These are phyloP conservation scores for Graphiopsis chlorocephala DNA, from an alignment of 2,329 filamentous ascomycete species.

Conservation along the genomic window DNA sequence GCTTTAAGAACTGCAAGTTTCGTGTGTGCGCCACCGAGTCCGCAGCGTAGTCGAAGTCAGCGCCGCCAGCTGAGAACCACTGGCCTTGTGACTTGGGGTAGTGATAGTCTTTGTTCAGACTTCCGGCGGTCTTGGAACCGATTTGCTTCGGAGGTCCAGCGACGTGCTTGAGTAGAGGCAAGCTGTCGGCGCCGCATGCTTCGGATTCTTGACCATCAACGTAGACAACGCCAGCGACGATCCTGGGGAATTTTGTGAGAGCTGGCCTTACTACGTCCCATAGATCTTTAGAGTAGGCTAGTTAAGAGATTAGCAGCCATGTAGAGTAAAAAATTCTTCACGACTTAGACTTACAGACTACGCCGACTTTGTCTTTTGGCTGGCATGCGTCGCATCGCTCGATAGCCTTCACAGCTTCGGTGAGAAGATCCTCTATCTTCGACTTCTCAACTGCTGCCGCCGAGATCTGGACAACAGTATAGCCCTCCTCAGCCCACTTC, in stretches of 20 bases:
- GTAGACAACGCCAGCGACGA: slow-evolving; percentile 37
- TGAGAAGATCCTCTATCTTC: slow-evolving; percentile 1
- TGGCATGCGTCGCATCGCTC: slow-evolving; percentile 33
- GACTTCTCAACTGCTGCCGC: slow-evolving; percentile 22
- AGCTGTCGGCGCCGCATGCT: slow-evolving; percentile 19
- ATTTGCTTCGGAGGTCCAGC: slow-evolving; percentile 23
- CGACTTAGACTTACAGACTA: slow-evolving; percentile 31
- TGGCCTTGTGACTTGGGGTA: slow-evolving; percentile 47
- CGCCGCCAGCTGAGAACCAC: slow-evolving; percentile 35
- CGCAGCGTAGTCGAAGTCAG: slow-evolving; percentile 51
- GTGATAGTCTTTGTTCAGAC: slow-evolving; percentile 34
- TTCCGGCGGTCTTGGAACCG: slow-evolving; percentile 15
- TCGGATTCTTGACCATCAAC: slow-evolving; percentile 21
- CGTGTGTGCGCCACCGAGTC: slow-evolving; percentile 66
- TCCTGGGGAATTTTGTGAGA: slow-evolving; percentile 20
- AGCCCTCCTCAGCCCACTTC: slow-evolving; percentile 73
- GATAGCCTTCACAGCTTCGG: slow-evolving; percentile 26
- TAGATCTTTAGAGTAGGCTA: slow-evolving; percentile 3
- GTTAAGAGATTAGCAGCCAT: slow-evolving; percentile 16
- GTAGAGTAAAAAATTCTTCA: not conserved
- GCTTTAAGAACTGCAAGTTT: slow-evolving; percentile 63
- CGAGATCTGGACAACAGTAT: slow-evolving; percentile 57
- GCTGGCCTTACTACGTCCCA: not conserved
- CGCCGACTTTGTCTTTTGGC: slow-evolving; percentile 39
- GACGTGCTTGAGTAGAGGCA: slow-evolving; percentile 28